Base-by-base conservation (phyloP, 2,329 filamentous ascomycete genomes). In the Tolypocladium amazonense region DNA sequence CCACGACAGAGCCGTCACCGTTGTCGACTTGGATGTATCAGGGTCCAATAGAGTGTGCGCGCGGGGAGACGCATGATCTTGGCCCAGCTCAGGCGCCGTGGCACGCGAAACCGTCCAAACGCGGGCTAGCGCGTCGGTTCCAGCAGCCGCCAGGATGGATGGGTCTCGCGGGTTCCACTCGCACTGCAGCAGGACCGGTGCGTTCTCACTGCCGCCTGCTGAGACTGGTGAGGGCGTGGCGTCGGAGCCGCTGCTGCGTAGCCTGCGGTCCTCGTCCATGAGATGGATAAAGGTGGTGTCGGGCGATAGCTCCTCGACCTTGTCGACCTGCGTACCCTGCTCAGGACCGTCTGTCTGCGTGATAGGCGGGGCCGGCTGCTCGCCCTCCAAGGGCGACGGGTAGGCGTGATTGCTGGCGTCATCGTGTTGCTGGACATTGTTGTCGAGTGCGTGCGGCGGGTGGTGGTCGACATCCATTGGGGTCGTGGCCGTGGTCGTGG, bases 61-160 rank as follows among this genome's bases (percentile, higher is more conserved):
- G 60, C 66, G 64, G 45, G 69, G 71, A 62, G 73, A 71, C 72
- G 75, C 75, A 73, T 74, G 73, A 73, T 78, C 75, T 59, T 69
- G 67, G 58, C 70, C 70, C 52, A 71, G 67, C 57, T 75, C 74
- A 62, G 76, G 68, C 65, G 76, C 75, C 67, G 78, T 73, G 70
- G 76, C 77, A 79, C 80, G 81, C 71, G 81, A 80, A 66, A 87
- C 73, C 63, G 81, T 86, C 84, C 85, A 87, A 75, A 87, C 79
- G 65, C 84, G 84, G 78, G 84, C 85, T 83, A 87, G 83, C 75
- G 84, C 83, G 78, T 87, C 85, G 72, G 83, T 87, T 68, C 85
- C 85, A 76, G 82, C 84, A 78, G 83, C 84, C 73, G 84, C 85
- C 79, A 88, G 78, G 74, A 85, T 76, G 62, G 80, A 83, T 72